Conservation (phyloP, 768 basidiomycete genomes). For the Hydnomerulius pinastri region DNA sequence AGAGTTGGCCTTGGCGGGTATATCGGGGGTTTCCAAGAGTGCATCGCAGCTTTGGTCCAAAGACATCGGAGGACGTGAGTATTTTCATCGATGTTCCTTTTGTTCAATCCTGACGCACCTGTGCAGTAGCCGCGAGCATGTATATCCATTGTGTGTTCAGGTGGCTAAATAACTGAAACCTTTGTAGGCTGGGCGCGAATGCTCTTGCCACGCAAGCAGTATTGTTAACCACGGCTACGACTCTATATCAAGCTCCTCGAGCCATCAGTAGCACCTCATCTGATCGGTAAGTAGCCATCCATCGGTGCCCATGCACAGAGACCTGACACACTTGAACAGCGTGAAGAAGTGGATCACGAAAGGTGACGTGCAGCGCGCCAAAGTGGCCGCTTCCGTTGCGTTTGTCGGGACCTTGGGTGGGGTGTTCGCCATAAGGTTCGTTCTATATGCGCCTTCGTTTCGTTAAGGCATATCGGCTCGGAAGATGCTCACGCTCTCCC, state of each 20-base stretch:
- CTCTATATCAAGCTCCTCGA: constrained; percentile 24
- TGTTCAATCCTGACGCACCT: constrained; percentile 5
- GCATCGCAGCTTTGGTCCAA: constrained; percentile 32
- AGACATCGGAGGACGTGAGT: constrained; percentile 26
- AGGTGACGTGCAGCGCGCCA: constrained; percentile 18
- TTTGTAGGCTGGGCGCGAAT: constrained; percentile 20
- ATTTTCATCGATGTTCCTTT: background rate
- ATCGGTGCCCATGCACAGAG: background rate
- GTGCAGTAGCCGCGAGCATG: constrained; percentile 24
- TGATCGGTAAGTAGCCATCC: constrained; percentile 21
- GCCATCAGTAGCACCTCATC: constrained; percentile 22
- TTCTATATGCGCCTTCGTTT: background rate
- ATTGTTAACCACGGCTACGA: constrained; percentile 23
- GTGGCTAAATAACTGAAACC: constrained; percentile 5
- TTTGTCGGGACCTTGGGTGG: constrained; percentile 17
- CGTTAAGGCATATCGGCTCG: background rate
- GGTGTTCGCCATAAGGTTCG: constrained; percentile 12
- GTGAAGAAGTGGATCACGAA: constrained; percentile 22
- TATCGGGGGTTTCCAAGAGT: constrained; percentile 22
- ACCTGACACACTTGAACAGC: constrained; percentile 10
- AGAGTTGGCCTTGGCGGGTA: constrained; percentile 16
- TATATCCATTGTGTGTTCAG: constrained; percentile 6
- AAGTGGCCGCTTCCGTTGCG: constrained; percentile 18
- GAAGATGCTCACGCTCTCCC: background rate
- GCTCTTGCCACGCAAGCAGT: constrained; percentile 28